A percentile compares a stretch with the other conserved stretches of the same genome.
These are phyloP conservation scores for Camellia lanceoleosa DNA, from an alignment of 148 eudicot genomes.

Conservation along the genomic window DNA sequence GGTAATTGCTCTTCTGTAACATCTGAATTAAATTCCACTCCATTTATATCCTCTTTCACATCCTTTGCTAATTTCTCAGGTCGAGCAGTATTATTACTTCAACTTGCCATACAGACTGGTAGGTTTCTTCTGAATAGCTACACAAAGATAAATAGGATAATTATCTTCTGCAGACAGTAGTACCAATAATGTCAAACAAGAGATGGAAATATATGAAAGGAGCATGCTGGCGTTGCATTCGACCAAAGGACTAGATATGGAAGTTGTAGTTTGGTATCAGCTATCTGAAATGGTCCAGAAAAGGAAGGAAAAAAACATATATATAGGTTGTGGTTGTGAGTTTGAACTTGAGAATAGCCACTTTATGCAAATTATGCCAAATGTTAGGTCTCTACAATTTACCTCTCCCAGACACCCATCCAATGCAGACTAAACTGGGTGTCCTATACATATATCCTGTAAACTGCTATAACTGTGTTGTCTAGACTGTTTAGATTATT, in stretches of 20 bases:
- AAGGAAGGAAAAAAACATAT: constrained; percentile 1
- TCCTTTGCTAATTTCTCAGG: constrained; percentile 20
- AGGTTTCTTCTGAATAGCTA: constrained; percentile 49
- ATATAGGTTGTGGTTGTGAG: not conserved
- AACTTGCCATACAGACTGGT: constrained; percentile 17
- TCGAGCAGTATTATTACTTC: constrained; percentile 16
- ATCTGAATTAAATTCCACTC: constrained; percentile 28
- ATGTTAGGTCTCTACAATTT: no score
- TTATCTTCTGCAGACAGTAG: not conserved
- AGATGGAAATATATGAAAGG: not conserved
- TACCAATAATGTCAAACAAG: not conserved
- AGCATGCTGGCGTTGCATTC: not conserved
- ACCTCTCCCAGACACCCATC: no score
- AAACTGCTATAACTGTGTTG: no score
- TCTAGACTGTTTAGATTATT: not conserved
- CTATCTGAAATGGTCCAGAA: not conserved
- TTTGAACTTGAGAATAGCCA: no score
- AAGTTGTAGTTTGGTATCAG: not conserved
- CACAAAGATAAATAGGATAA: constrained; percentile 14
- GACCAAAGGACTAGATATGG: not conserved
- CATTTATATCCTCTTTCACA: constrained; percentile 21
- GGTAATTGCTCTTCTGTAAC: constrained; percentile 24
- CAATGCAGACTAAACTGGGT: no score
- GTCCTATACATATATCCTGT: no score
- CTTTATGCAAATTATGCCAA: no score